Conservation (phyloP, 1,284 basidiomycete genomes). For the Puccinia hordei region DNA sequence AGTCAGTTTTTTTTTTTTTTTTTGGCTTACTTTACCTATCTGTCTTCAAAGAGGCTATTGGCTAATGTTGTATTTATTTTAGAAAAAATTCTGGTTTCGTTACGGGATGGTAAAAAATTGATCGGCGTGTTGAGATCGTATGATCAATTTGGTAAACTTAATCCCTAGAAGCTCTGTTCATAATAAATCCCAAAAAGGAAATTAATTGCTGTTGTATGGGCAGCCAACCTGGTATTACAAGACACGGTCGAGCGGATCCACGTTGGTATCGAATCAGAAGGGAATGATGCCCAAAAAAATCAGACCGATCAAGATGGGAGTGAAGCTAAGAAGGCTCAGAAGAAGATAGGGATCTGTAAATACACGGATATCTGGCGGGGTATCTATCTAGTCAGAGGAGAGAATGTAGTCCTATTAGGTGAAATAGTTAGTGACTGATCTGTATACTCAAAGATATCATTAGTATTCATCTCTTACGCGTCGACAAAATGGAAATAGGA, state of each 20-base stretch:
- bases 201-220: not conserved
- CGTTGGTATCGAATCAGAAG: conserved; percentile 13
- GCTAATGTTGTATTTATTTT: conserved; percentile 52
- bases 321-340: not conserved
- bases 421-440: conserved; percentile 77
- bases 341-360: conserved; percentile 65
- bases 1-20: conserved; percentile 65
- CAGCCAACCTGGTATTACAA: conserved; percentile 60
- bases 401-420: conserved; percentile 95
- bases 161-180: too few relatives aligned
- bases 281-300: not conserved
- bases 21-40: conserved; percentile 57
- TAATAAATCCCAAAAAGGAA: not conserved
- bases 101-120: conserved; percentile 93
- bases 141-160: conserved; percentile 89
- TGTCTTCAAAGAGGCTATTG: too few relatives aligned
- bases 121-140: conserved; percentile 95
- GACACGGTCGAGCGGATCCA: conserved; percentile 74
- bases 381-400: conserved; percentile 90
- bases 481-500: conserved; percentile 69
- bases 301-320: not conserved
- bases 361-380: conserved; percentile 84
- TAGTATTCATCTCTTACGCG: not conserved
- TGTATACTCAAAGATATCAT: not conserved
- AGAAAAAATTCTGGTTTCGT: conserved; percentile 98